Conservation (phyloP, 106 monocot genomes). For the Platanthera guangdongensis region DNA sequence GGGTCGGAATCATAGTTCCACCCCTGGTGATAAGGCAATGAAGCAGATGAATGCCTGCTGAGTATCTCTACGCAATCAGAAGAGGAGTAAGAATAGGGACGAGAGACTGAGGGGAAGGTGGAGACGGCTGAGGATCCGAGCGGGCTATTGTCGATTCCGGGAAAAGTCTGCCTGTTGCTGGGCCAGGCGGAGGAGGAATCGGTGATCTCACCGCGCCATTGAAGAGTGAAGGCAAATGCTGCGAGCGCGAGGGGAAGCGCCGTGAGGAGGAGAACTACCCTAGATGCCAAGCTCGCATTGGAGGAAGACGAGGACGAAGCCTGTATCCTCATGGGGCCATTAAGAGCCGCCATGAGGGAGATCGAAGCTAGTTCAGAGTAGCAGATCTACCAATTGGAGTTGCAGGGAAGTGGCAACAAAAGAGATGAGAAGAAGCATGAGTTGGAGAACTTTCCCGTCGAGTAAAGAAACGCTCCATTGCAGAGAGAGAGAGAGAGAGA, state of each 20-base stretch:
- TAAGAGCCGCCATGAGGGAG: conserved; percentile 30
- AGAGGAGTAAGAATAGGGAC: conserved; percentile 21
- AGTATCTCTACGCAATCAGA: conserved; percentile 71
- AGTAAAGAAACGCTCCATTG: too few species aligned
- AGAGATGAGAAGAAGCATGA: too few species aligned
- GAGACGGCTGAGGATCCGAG: conserved; percentile 28
- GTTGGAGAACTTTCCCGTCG: too few species aligned
- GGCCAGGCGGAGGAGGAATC: conserved; percentile 69
- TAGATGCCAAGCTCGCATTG: conserved; percentile 32
- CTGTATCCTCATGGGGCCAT: conserved; percentile 18
- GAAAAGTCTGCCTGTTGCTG: conserved; percentile 43
- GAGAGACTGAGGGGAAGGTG: not conserved
- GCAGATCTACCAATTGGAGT: conserved; percentile 2
- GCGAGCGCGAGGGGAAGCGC: conserved; percentile 64
- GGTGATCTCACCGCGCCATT: conserved; percentile 88
- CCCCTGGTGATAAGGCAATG: conserved; percentile 54
- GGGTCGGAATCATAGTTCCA: conserved; percentile 47
- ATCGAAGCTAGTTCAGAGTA: not conserved
- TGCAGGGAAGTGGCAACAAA: too few species aligned
- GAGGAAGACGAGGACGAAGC: conserved; percentile 16
- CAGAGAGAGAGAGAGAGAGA: too few species aligned
- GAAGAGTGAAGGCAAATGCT: conserved; percentile 76
- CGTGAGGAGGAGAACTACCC: conserved; percentile 66
- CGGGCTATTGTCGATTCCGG: conserved; percentile 75
- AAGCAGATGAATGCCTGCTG: conserved; percentile 32